Evolutionary conservation across 2,329 filamentous ascomycete species (phyloP).

Genomic region (Cladobotryum mycophilum): DNA sequence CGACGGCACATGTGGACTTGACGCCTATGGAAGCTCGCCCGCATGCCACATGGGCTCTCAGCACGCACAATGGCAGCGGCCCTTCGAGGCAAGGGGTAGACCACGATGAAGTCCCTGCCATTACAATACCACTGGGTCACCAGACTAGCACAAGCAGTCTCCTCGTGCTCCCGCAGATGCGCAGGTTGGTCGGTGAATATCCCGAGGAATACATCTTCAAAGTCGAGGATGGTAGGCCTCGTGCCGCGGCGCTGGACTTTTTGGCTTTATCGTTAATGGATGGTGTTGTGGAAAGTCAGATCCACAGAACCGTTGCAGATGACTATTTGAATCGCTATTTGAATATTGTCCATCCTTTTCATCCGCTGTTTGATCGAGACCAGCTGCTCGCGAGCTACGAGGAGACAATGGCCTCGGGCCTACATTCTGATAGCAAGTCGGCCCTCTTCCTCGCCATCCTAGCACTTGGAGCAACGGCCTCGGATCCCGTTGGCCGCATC

Average conservation of each 20-base stretch:
- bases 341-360: slow-evolving; percentile 11
- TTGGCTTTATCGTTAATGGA: background rate
- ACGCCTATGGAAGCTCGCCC: slow-evolving; percentile 1
- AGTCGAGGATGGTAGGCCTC: slow-evolving; percentile 7
- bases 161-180: slow-evolving; percentile 13
- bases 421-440: slow-evolving; percentile 8
- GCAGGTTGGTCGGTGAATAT: slow-evolving; percentile 11
- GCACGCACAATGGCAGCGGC: background rate
- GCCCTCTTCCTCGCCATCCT: slow-evolving; percentile 13
- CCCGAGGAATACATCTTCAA: slow-evolving; percentile 14
- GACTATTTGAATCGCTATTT: slow-evolving; percentile 10
- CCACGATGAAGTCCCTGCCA: slow-evolving; percentile 4
- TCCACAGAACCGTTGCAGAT: slow-evolving; percentile 7
- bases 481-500: slow-evolving; percentile 4
- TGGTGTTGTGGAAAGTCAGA: background rate
- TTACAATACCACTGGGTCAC: slow-evolving; percentile 15
- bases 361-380: slow-evolving; percentile 13
- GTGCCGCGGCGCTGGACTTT: slow-evolving; percentile 6
- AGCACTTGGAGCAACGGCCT: slow-evolving; percentile 12
- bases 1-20: background rate
- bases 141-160: slow-evolving; percentile 15
- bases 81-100: slow-evolving; percentile 5
- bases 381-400: slow-evolving; percentile 9
- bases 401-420: slow-evolving; percentile 7
- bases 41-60: slow-evolving; percentile 9